phyloP scores from a whole-genome alignment of 1,284 basidiomycete genomes.

The Ceratobasidium sp. region DNA sequence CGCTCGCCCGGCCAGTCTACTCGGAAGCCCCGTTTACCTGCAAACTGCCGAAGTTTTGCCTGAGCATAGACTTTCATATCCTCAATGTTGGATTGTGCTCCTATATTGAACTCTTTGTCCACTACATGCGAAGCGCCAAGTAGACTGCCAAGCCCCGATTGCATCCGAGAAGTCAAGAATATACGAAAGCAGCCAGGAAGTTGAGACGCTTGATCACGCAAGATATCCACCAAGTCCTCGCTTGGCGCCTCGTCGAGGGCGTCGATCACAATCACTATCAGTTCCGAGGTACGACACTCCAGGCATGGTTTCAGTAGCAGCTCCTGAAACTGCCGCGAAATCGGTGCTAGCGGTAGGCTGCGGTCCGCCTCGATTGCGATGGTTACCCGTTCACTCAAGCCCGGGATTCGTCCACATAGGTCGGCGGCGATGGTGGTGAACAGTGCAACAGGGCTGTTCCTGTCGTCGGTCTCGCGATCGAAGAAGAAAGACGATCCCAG shows the following conservation, averaged over 20 bases:
- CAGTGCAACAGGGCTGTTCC: constrained; percentile 4
- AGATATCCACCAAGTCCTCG: too few relatives aligned
- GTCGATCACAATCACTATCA: too few relatives aligned
- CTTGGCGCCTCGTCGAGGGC: too few relatives aligned
- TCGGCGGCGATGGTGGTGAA: constrained; percentile 22
- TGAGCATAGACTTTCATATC: neutral
- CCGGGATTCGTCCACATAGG: neutral
- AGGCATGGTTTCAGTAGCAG: too few relatives aligned
- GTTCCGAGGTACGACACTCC: too few relatives aligned
- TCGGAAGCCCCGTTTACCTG: neutral
- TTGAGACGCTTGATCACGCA: too few relatives aligned
- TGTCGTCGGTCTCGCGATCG: constrained; percentile 1
- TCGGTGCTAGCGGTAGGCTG: neutral
- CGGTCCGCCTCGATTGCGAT: neutral
- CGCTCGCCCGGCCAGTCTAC: constrained; percentile 47
- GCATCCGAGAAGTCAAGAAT: too few relatives aligned
- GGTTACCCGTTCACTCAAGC: neutral
- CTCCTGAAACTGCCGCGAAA: too few relatives aligned
- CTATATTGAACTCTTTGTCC: neutral
- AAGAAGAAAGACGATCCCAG: constrained; percentile 47
- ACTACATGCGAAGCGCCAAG: neutral
- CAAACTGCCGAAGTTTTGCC: neutral
- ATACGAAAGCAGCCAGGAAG: too few relatives aligned
- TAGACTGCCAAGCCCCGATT: neutral
- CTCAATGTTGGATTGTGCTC: neutral